These are phyloP conservation scores for Debaryomycetaceae sp. DNA, from an alignment of 1,139 yeast genomes.

Conservation along the genomic window DNA sequence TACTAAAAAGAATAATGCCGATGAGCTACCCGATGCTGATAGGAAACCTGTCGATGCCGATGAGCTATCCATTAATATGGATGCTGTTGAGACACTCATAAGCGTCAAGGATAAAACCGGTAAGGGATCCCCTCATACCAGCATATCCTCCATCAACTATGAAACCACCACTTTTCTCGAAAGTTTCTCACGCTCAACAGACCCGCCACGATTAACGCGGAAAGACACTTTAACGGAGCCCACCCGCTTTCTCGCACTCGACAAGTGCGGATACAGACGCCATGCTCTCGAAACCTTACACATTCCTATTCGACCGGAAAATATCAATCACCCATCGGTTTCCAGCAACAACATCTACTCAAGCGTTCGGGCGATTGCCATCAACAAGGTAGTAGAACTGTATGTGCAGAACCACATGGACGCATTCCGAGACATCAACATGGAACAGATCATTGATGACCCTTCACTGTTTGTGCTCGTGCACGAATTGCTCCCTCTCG, in stretches of 20 bases:
- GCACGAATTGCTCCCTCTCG: slow-evolving; percentile 12
- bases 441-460: slow-evolving; percentile 2
- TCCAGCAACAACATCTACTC: slow-evolving; percentile 11
- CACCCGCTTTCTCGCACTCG: slow-evolving; percentile 61
- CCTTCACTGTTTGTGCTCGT: slow-evolving; percentile 5
- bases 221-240: background rate
- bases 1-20: background rate
- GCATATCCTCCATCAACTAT: too few relatives aligned
- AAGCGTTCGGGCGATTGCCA: slow-evolving; percentile 31
- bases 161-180: slow-evolving; percentile 4
- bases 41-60: too few relatives aligned
- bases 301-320: slow-evolving; percentile 14
- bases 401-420: slow-evolving; percentile 7
- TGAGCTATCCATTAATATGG: too few relatives aligned
- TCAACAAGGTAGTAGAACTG: slow-evolving; percentile 33
- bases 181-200: too few relatives aligned
- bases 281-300: slow-evolving; percentile 36
- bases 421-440: slow-evolving; percentile 5
- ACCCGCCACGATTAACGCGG: too few relatives aligned
- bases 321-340: slow-evolving; percentile 4
- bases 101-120: background rate
- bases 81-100: slow-evolving; percentile 6
- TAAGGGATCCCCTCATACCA: background rate
- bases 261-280: slow-evolving; percentile 65
- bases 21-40: background rate